A percentile compares a stretch with the other conserved stretches of the same genome.
Conservation (phyloP, 2,329 filamentous ascomycete genomes). For the Fusarium sp. region DNA sequence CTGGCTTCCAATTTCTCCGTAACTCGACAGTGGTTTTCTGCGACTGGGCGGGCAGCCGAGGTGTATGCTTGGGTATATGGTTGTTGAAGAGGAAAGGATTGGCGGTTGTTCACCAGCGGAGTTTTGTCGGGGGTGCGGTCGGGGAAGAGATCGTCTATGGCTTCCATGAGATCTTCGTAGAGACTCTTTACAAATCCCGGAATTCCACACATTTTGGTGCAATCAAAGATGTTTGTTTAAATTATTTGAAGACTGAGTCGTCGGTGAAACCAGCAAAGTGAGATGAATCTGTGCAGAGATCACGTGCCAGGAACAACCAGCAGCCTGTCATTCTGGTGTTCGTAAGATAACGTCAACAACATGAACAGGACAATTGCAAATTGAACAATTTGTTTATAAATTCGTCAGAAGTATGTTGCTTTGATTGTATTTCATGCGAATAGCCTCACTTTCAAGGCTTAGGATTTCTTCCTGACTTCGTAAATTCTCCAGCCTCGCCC, state of each 20-base stretch:
- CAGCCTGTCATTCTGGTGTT: not conserved
- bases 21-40: not conserved
- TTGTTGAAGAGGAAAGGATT: slow-evolving; percentile 5
- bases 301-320: not conserved
- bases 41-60: not conserved
- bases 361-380: not conserved
- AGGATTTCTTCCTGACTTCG: slow-evolving; percentile 19
- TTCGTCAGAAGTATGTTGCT: not conserved
- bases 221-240: not conserved
- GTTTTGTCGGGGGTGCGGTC: slow-evolving; percentile 3
- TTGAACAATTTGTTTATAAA: not conserved
- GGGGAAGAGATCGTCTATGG: slow-evolving; percentile 26
- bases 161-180: slow-evolving; percentile 17
- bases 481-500: slow-evolving; percentile 2
- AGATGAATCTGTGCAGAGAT: not conserved
- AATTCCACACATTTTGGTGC: slow-evolving; percentile 15
- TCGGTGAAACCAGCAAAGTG: not conserved
- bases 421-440: rapidly evolving
- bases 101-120: slow-evolving; percentile 4
- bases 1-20: not conserved
- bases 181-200: slow-evolving; percentile 2
- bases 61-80: slow-evolving; percentile 6
- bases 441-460: not conserved
- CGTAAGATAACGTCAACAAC: not conserved
- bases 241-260: not conserved